Evolutionary conservation across 1,284 basidiomycete species (phyloP).

Genomic region (Malassezia psittaci): DNA sequence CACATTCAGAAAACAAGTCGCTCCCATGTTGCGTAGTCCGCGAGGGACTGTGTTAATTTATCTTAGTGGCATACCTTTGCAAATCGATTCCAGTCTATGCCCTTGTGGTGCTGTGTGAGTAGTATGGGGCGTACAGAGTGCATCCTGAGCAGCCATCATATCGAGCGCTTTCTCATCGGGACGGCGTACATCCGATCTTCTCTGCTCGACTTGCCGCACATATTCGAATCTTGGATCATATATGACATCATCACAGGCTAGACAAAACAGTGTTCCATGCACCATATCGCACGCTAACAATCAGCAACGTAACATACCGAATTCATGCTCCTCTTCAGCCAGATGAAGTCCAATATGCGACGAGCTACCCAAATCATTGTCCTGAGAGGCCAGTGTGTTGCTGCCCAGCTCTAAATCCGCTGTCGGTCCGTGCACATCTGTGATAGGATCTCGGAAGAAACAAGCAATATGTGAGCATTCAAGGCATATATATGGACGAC

Average conservation of each 20-base stretch:
- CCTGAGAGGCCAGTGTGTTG: slow-evolving; percentile 16
- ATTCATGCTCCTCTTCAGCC: slow-evolving; percentile 10
- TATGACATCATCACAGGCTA: slow-evolving; percentile 35
- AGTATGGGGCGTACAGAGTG: neutral
- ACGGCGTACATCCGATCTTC: slow-evolving; percentile 14
- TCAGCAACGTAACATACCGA: slow-evolving; percentile 8
- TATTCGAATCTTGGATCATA: slow-evolving; percentile 35
- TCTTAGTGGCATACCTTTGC: neutral
- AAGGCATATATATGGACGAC: slow-evolving; percentile 42
- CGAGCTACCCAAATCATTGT: slow-evolving; percentile 23
- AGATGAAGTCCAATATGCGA: slow-evolving; percentile 18
- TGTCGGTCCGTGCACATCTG: neutral
- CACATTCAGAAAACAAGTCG: slow-evolving; percentile 89
- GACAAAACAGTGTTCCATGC: slow-evolving; percentile 40
- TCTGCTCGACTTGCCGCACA: slow-evolving; percentile 19
- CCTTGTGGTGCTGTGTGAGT: neutral
- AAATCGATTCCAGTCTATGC: neutral
- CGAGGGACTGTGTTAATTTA: slow-evolving; percentile 55
- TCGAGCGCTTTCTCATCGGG: slow-evolving; percentile 18
- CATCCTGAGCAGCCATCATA: neutral
- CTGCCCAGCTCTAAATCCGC: neutral
- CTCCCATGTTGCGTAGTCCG: slow-evolving; percentile 80
- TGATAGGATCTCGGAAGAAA: slow-evolving; percentile 23
- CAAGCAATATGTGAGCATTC: slow-evolving; percentile 36
- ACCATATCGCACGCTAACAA: slow-evolving; percentile 33